Evolutionary conservation across 1,284 basidiomycete species (phyloP).

Genomic region (Tremellales sp.): DNA sequence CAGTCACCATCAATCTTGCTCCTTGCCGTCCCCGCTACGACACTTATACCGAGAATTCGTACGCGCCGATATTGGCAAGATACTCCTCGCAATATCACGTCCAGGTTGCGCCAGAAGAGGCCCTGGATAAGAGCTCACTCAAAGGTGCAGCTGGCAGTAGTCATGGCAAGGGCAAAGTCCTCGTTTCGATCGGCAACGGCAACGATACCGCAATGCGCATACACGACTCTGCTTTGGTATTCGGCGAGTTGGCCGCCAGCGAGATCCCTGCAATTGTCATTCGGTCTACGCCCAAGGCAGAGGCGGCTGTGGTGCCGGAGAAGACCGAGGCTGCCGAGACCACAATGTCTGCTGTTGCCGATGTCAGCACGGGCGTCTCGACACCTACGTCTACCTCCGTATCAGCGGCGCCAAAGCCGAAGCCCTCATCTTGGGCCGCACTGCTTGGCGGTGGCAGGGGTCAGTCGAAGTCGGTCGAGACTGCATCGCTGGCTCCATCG

Average conservation of each 20-base stretch:
- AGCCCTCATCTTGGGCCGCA: slow-evolving; percentile 68
- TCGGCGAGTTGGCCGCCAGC: neutral
- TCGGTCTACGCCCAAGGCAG: neutral
- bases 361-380: slow-evolving; percentile 2
- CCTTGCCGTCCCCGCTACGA: no score
- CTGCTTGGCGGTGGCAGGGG: slow-evolving; percentile 53
- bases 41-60: no score
- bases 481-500: slow-evolving; percentile 13
- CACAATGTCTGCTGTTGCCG: neutral
- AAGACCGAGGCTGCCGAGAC: neutral
- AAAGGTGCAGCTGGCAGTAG: no score
- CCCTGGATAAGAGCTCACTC: no score
- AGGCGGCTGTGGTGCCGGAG: neutral
- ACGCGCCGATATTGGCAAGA: no score
- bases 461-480: slow-evolving; percentile 11
- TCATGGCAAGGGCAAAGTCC: neutral
- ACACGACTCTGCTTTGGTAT: neutral
- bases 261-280: neutral
- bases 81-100: no score
- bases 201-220: neutral
- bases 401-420: slow-evolving; percentile 42
- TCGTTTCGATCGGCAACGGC: neutral
- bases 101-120: no score
- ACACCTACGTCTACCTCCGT: slow-evolving; percentile 1
- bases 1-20: no score